These are phyloP conservation scores for Fusarium cicatricum DNA, from an alignment of 2,329 filamentous ascomycete genomes.

Conservation along the genomic window DNA sequence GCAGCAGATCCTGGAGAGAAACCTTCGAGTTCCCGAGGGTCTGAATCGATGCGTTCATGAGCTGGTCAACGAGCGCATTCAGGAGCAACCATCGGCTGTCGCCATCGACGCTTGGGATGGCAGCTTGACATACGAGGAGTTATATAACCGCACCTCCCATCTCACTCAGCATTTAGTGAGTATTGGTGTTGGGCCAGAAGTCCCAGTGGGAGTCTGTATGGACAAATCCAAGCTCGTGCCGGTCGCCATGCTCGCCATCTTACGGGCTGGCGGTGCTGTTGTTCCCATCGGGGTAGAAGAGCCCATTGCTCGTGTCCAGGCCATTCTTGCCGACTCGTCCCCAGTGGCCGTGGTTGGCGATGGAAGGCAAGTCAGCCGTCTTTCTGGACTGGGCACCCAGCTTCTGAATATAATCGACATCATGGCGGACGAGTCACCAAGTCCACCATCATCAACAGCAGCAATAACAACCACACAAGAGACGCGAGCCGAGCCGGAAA, in stretches of 20 bases:
- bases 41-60: constrained; percentile 48
- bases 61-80: constrained; percentile 48
- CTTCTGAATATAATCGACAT: constrained; percentile 1
- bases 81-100: constrained; percentile 46
- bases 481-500: not conserved
- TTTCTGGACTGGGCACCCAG: not conserved
- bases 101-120: constrained; percentile 51
- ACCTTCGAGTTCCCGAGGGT: not conserved
- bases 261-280: constrained; percentile 61
- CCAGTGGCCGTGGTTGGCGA: not conserved
- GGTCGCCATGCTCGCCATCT: constrained; percentile 64
- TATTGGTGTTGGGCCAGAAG: constrained; percentile 55
- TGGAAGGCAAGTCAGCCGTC: too few relatives aligned
- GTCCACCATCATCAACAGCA: not conserved
- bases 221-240: constrained; percentile 67
- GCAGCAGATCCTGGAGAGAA: not conserved
- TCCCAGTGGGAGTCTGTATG: constrained; percentile 69
- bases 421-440: not conserved
- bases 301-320: constrained; percentile 2
- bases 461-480: too few relatives aligned
- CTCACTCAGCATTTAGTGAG: constrained; percentile 53
- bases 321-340: not conserved
- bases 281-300: constrained; percentile 51
- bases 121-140: constrained; percentile 45
- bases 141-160: constrained; percentile 44